A percentile compares a stretch with the other conserved stretches of the same genome.
Conservation (phyloP, 2,329 filamentous ascomycete species). For the Ceratocystis cacaofunesta region DNA sequence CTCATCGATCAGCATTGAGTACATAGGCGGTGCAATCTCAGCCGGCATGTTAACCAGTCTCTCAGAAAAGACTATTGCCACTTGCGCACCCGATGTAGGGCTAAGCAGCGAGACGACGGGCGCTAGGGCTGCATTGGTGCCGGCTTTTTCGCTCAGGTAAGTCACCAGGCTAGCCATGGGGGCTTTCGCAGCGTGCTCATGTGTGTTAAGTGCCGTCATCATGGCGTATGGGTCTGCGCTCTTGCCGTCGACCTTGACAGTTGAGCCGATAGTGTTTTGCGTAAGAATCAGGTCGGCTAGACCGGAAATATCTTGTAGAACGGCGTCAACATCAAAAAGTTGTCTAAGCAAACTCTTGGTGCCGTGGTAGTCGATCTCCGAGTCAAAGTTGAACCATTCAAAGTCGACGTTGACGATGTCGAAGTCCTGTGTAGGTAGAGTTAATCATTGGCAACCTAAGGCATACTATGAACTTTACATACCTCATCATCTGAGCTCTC, state of each 20-base stretch:
- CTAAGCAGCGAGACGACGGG: slow-evolving; percentile 25
- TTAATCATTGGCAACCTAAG: slow-evolving; percentile 15
- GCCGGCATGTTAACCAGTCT: slow-evolving; percentile 93
- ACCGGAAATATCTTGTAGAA: slow-evolving; percentile 73
- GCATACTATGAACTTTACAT: slow-evolving; percentile 18
- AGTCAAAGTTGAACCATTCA: slow-evolving; percentile 94
- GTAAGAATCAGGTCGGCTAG: slow-evolving; percentile 75
- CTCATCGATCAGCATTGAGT: slow-evolving; percentile 86
- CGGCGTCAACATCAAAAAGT: slow-evolving; percentile 76
- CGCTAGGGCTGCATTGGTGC: slow-evolving; percentile 37
- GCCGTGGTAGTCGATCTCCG: slow-evolving; percentile 84
- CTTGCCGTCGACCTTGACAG: slow-evolving; percentile 92
- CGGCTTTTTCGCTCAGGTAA: slow-evolving; percentile 51
- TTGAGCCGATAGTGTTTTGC: slow-evolving; percentile 79
- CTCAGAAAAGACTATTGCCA: slow-evolving; percentile 82
- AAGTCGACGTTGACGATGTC: slow-evolving; percentile 93
- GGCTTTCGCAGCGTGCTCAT: slow-evolving; percentile 61
- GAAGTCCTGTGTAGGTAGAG: slow-evolving; percentile 46
- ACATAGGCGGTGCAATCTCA: slow-evolving; percentile 84
- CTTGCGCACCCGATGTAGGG: slow-evolving; percentile 34
- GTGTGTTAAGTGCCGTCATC: slow-evolving; percentile 71
- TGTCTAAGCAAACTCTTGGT: slow-evolving; percentile 81
- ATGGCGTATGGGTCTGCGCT: slow-evolving; percentile 87
- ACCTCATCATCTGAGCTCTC: slow-evolving; percentile 42
- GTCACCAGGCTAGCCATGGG: slow-evolving; percentile 53